These are phyloP conservation scores for Plasmodium coatneyi DNA, from an alignment of 169 alveolate genomes.

Conservation along the genomic window DNA sequence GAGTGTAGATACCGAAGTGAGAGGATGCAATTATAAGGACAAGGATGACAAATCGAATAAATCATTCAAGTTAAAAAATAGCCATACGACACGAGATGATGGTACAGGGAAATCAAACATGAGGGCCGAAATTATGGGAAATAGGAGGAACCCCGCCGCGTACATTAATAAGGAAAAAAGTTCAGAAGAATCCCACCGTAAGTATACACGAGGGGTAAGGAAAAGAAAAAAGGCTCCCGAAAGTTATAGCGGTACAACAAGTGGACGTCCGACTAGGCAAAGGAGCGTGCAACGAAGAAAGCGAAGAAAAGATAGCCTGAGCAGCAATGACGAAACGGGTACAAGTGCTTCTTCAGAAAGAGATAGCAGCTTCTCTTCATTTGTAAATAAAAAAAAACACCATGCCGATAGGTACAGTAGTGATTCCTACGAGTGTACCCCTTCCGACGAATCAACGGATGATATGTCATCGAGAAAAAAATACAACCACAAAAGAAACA, in stretches of 20 bases:
- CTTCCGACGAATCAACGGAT: not conserved
- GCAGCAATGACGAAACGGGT: not conserved
- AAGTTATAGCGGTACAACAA: not conserved
- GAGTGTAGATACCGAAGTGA: not conserved
- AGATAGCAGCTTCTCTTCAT: not conserved
- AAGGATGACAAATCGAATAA: not conserved
- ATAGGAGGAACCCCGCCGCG: not conserved
- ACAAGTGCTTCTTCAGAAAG: not conserved
- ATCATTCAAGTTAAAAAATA: not conserved
- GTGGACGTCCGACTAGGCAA: not conserved
- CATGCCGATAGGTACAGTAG: conserved; percentile 9
- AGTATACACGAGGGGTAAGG: not conserved
- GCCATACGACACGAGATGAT: not conserved
- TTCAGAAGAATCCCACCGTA: not conserved
- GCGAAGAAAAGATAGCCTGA: not conserved
- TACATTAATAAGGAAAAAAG: not conserved
- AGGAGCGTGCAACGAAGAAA: not conserved
- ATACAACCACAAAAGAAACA: conserved; percentile 29
- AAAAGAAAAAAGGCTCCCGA: conserved; percentile 10
- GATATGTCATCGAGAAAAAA: conserved; percentile 6
- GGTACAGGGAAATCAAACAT: not conserved
- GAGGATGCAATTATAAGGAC: not conserved
- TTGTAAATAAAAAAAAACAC: conserved; percentile 14
- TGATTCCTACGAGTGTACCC: conserved; percentile 5
- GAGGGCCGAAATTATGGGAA: conserved; percentile 10